These are phyloP conservation scores for Penicillium bialowiezense DNA, from an alignment of 495 filamentous ascomycete species.

Conservation along the genomic window DNA sequence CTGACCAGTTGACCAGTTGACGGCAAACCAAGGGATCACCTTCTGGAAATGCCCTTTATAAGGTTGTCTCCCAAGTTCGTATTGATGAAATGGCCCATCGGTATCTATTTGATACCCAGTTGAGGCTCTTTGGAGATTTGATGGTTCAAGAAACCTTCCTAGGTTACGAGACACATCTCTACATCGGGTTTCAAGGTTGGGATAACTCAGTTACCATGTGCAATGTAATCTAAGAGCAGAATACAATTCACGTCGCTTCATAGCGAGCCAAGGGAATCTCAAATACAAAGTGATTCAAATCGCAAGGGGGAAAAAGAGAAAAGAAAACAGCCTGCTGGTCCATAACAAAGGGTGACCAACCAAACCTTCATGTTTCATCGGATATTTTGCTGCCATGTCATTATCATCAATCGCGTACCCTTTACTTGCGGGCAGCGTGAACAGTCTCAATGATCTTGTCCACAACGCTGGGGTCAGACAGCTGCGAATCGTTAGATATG, in stretches of 20 bases:
- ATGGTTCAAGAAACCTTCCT: too few relatives aligned
- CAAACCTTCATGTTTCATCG: not conserved
- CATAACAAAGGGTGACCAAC: not conserved
- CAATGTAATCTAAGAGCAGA: slow-evolving; percentile 5
- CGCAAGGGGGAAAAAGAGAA: slow-evolving; percentile 2
- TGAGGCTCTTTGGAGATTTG: too few relatives aligned
- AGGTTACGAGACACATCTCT: too few relatives aligned
- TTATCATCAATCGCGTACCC: slow-evolving; percentile 22
- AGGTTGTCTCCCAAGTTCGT: too few relatives aligned
- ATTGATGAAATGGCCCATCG: too few relatives aligned
- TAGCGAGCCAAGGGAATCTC: slow-evolving; percentile 26
- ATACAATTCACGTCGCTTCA: slow-evolving; percentile 20
- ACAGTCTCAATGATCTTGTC: slow-evolving; percentile 83
- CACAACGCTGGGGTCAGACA: slow-evolving; percentile 87
- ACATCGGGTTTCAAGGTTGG: too few relatives aligned
- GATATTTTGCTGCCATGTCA: slow-evolving; percentile 20
- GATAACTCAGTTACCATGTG: too few relatives aligned
- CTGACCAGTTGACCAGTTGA: too few relatives aligned
- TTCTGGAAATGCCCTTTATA: too few relatives aligned
- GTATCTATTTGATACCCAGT: too few relatives aligned
- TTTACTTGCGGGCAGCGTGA: slow-evolving; percentile 57
- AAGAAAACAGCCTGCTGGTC: slow-evolving; percentile 5
- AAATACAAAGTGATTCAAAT: slow-evolving; percentile 17
- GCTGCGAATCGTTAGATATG: slow-evolving; percentile 52
- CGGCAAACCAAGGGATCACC: too few relatives aligned